Evolutionary conservation across 768 basidiomycete species (phyloP).

Genomic region (Cubamyces lactineus): DNA sequence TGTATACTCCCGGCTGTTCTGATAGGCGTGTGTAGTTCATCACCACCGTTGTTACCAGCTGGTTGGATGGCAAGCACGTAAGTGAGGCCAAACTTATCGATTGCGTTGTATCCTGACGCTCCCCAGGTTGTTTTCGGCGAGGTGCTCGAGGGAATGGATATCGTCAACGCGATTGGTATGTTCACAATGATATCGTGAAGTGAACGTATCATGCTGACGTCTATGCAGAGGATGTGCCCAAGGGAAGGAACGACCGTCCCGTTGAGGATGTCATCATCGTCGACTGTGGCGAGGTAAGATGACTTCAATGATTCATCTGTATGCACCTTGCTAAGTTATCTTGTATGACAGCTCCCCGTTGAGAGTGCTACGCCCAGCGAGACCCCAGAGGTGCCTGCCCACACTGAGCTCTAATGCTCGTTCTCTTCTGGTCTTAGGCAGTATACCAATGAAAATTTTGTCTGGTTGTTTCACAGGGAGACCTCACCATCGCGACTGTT

Average conservation of each 20-base stretch:
- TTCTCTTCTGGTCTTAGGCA: conserved; percentile 30
- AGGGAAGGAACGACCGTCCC: conserved; percentile 74
- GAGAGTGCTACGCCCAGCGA: conserved; percentile 59
- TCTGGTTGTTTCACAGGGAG: conserved; percentile 26
- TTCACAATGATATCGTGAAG: background rate
- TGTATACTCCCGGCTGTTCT: background rate
- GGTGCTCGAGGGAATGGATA: conserved; percentile 90
- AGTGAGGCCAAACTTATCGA: conserved; percentile 21
- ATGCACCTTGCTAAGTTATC: background rate
- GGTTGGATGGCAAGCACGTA: conserved; percentile 92
- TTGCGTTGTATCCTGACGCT: conserved; percentile 6
- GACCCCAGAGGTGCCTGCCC: conserved; percentile 90
- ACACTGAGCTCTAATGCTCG: conserved; percentile 82
- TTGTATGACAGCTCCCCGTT: conserved; percentile 48
- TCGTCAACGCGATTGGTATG: conserved; percentile 74
- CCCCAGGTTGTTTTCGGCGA: conserved; percentile 88
- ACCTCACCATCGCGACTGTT: background rate
- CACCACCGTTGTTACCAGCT: conserved; percentile 82
- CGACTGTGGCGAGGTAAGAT: conserved; percentile 82
- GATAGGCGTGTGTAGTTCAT: conserved; percentile 71
- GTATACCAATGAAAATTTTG: conserved; percentile 33
- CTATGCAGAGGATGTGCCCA: conserved; percentile 71
- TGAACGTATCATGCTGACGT: background rate
- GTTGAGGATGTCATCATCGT: conserved; percentile 75
- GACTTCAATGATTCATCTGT: background rate